Evolutionary conservation across 2,329 filamentous ascomycete species (phyloP), one percentile per base, ranked within the genome.

Genomic region (Botrytis paeoniae): DNA sequence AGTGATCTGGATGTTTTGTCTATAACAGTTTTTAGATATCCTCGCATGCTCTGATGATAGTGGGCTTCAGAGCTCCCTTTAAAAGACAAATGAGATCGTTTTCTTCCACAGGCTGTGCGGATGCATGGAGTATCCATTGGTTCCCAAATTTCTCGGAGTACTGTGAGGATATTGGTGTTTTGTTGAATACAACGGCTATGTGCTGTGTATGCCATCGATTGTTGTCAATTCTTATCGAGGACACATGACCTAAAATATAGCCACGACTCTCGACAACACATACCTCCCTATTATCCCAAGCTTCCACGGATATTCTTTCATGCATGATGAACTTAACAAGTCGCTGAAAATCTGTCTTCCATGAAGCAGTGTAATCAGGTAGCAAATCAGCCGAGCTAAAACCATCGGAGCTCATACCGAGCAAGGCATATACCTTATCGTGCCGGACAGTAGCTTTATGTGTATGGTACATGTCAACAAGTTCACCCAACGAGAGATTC

Each of bases 361-460:
- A 70, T 41, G 35, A 4, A 70, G 35, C 16, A 2, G n/a, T 43
- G n/a, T 45, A 45, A 25, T 70, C n/a, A 6, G 39, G n/a, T 20
- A 45, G 18, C 35, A 70, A 32, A 1, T 8, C 29, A 12, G 68
- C 3, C 9, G 39, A 43, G 22, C 29, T 60, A 8, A 59, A 29
- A 60, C n/a, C 1, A 41, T 69, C n/a, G 10, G 37, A 69, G 54
- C 66, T n/a, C 66, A 61, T 61, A 20, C 68, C 22, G 20, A 70
- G 39, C 4, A 70, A 70, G 35, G 54, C 51, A 61, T 62, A 70
- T 1, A 61, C 22, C 39, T 70, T 45, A n/a, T 61, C 54, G 14
- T 60, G 54, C 5, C 14, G 39, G 12, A 35, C 18, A 1, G 39
- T 70, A 16, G 29, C 39, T 6, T 45, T 35, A 22, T 37, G 29